Base-by-base conservation (phyloP, 2,329 filamentous ascomycete species). In the Claviceps purpurea region DNA sequence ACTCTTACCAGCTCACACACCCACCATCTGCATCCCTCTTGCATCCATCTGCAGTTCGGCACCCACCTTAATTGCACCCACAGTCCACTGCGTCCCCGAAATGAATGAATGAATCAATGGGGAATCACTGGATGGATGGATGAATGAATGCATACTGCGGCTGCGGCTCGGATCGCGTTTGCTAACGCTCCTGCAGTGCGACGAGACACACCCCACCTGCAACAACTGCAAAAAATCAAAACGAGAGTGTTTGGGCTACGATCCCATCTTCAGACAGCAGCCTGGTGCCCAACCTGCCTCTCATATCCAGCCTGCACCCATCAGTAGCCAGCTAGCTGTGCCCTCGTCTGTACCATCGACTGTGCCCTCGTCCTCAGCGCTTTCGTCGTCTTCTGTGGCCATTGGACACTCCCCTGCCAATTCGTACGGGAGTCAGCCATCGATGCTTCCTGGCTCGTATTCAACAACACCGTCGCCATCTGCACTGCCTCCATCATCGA, bases 171-270 rank as follows among this genome's bases (percentile, higher is more conserved):
- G 20, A 43, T 14, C 43, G 43, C 43, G 22, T 22, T 47, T 50
- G 50, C 53, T 54, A 46, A 52, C 53, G 43, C 13, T n/a, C 37
- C n/a, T 26, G 40, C 30, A 96, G 93, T 98, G 93, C 72, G 93
- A 97, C 79, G 93, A 98, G 75, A 83, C 82, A 55, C 89, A 95
- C 68, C 93, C 93, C 22, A 83, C 85, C 55, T 98, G 93, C 75
- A 84, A 89, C 71, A 89, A 93, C 65, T 93, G 87, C 71, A 84
- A 85, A 64, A 93, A 93, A 68, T 89, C 85, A 59, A 93, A 91
- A 70, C 86, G 87, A 63, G 87, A 91, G 62, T 93, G 87, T 64
- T 66, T 89, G 48, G 87, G 87, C 52, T 93, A 93, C 78, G 87
- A 93, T 63, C 87, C 87, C 40, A 87, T 91, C 62, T 93, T 91